Conservation (phyloP, 139 green algal species). For the Pseudopediastrum boryanum region DNA sequence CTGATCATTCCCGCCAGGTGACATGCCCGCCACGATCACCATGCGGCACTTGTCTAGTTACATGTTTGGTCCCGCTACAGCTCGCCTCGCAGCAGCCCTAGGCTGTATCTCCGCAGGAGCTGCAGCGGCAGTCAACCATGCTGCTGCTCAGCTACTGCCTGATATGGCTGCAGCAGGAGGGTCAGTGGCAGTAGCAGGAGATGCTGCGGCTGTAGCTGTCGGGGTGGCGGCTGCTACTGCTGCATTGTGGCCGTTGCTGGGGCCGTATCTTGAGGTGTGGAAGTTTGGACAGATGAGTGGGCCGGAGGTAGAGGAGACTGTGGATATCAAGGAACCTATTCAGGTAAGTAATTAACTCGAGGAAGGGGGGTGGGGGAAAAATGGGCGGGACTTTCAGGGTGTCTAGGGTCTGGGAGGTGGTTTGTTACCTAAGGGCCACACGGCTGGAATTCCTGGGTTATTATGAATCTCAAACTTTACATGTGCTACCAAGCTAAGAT, state of each 20-base stretch:
- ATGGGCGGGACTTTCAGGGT: too few relatives aligned
- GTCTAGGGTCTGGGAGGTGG: too few relatives aligned
- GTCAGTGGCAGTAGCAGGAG: constrained; percentile 17
- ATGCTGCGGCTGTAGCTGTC: constrained; percentile 27
- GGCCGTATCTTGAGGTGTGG: constrained; percentile 70
- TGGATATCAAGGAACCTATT: constrained; percentile 71
- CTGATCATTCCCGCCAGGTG: constrained; percentile 5
- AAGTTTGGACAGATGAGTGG: constrained; percentile 39
- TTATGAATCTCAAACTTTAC: too few relatives aligned
- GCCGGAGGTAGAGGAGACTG: constrained; percentile 75
- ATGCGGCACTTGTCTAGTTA: constrained; percentile 52
- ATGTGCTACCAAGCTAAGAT: too few relatives aligned
- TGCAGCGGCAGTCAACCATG: constrained; percentile 23
- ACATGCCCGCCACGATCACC: constrained; percentile 50
- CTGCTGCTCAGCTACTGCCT: not conserved
- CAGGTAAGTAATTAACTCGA: too few relatives aligned
- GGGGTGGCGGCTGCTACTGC: constrained; percentile 40
- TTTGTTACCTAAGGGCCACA: too few relatives aligned
- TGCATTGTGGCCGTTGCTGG: constrained; percentile 68
- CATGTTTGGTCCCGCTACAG: constrained; percentile 43
- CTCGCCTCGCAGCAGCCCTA: constrained; percentile 26
- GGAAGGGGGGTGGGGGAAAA: too few relatives aligned
- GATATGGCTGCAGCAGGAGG: constrained; percentile 17
- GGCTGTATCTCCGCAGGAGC: constrained; percentile 27
- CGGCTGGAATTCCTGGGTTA: too few relatives aligned